Base-by-base conservation (phyloP, 2,329 filamentous ascomycete species). In the Cordyceps cateniannulata region DNA sequence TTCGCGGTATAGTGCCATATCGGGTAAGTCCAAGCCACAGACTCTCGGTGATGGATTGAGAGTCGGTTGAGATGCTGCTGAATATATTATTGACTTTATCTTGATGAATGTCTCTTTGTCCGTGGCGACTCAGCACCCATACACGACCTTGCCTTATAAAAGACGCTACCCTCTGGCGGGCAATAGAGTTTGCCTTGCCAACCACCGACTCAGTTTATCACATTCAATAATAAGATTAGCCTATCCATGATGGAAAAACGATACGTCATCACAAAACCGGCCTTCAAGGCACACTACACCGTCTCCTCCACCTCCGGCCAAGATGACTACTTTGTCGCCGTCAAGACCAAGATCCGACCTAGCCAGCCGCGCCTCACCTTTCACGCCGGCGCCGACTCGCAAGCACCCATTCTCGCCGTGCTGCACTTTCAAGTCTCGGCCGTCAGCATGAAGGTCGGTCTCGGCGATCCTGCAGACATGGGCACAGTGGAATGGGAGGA, bases 281-380 rank as follows among this genome's bases (percentile, higher is more conserved):
- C 50, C n/a, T 52, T 52, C 29, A 52, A 38, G 32, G 35, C 29
- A 18, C 50, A 52, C 50, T 52, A 52, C 50, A n/a, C 12, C 32
- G 35, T 52, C 29, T 7, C 50, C 8, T 22, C 29, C 27, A 2
- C n/a, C 8, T 29, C 38, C 32, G 50, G 50, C 20, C 14, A 7
- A 4, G 50, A 32, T n/a, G 32, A n/a, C 50, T 52, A 52, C n/a
- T n/a, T n/a, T n/a, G n/a, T 52, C 29, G 14, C 14, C n/a, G 40
- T 52, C 50, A 52, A 52, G 50, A 38, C 32, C n/a, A 52, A 52
- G 10, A 52, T 40, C 50, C 38, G 25, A 32, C 50, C 29, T 12
- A 52, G 50, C 50, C n/a, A 52, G 29, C 50, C 50, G 29, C 50
- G 50, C 29, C 50, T 52, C 29, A 52, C 50, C 32, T 52, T 52